Evolutionary conservation across 805 yeast species (phyloP), one percentile per base, ranked within the genome.

Genomic region (Teunomyces barrocoloradensis): DNA sequence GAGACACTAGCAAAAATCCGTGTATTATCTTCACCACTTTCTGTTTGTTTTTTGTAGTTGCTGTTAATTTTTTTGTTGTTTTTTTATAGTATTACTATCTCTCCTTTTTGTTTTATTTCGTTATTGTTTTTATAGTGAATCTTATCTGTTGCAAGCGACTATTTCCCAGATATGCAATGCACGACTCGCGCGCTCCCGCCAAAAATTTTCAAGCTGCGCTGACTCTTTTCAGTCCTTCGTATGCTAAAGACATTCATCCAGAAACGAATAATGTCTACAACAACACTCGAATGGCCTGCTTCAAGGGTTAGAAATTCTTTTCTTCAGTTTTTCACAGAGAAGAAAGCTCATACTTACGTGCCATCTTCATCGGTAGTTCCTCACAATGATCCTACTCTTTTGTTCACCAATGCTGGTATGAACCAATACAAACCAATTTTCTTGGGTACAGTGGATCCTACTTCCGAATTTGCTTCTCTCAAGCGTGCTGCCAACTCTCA

Each of bases 321-420:
- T 66, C 74, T 94, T 61, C 86, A 90, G 55, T 92, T 73, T 64
- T 94, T 94, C 71, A 78, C 79, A 55, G 71, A 78, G 40, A 69
- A 71, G 42, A 68, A 75, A 42, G 77, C 75, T 6, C 99, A 94
- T 67, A 85, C 82, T 2, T 90, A 80, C 66, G 91, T 94, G 41
- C 89, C 96, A 18, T 87, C 96, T 0, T 90, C 98, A 1, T 88
- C 97, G 0, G 98, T 92, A 25, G 85, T 94, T 51, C 99, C 99
- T 45, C 96, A 86, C 66, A 97, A 94, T 73, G 99, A 94, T 66
- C 99, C 99, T 44, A 92, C 98, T 21, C 78, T 94, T 52, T 75
- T 94, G 53, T 94, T 94, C 65, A 96, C 99, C 64, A 94, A 94
- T 66, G 99, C 99, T 50, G 99, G 98, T 71, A 94, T 94, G 99